Evolutionary conservation across 345 rosid species (phyloP), one percentile per base, ranked within the genome.

Genomic region (Citrus hindsii): DNA sequence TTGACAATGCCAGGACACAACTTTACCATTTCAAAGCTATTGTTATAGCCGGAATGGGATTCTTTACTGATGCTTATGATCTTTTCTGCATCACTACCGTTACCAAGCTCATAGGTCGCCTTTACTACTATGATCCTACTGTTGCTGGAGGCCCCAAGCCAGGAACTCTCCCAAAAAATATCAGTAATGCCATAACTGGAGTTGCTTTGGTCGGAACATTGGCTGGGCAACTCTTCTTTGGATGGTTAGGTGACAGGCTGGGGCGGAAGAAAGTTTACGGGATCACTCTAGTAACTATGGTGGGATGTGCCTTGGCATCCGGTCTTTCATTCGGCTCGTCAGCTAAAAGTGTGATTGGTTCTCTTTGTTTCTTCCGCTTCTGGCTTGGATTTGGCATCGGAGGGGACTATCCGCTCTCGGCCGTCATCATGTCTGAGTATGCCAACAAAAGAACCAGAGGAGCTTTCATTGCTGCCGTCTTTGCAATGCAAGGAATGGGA

Each of bases 321-420:
- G 95, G 97, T 24, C 87, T 91, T 53, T 91, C 94, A 19, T 81
- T 91, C 21, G 94, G 97, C 1, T 77, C 87, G 22, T 80, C 89
- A 6, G 53, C 90, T 2, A 69, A 79, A 5, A 83, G 90, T 64
- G 92, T 88, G 40, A 74, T 90, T 22, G 84, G 79, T 6, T 82
- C 85, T 33, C 91, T 93, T 19, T 93, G 97, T 81, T 93, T 91
- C 90, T 93, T 93, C 79, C 87, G 97, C 53, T 91, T 91, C 83
- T 93, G 97, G 97, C 95, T 91, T 0, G 95, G 95, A 2, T 91
- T 91, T 12, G 95, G 97, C 33, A 93, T 93, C 24, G 95, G 97
- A 25, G 97, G 97, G 5, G 95, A 93, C 80, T 93, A 93, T 69
- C 97, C 97, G 0, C 93, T 93, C 32, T 93, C 97, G 0, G 93